Conservation (phyloP, 768 basidiomycete species). For the Ramaria rubella region DNA sequence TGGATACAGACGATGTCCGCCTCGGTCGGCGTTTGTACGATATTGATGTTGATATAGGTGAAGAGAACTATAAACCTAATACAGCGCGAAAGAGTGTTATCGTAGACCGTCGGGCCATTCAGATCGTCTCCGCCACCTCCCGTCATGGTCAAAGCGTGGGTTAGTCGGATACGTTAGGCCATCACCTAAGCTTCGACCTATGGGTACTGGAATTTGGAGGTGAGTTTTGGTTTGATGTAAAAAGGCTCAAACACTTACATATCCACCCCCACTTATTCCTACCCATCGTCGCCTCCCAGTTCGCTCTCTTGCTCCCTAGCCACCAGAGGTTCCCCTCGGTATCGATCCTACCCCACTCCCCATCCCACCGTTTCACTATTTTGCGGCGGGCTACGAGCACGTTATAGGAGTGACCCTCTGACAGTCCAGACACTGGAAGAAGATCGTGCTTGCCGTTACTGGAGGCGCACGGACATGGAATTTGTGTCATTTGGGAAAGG, state of each 20-base stretch:
- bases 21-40: too few species aligned
- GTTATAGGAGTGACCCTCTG: background rate
- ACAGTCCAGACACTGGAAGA: background rate
- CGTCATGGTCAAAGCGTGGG: constrained; percentile 65
- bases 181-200: constrained; percentile 50
- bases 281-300: constrained; percentile 87
- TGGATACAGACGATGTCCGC: too few species aligned
- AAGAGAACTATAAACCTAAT: background rate
- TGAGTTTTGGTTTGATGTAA: background rate
- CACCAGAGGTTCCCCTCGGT: constrained; percentile 87
- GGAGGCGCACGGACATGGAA: constrained; percentile 43
- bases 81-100: constrained; percentile 24
- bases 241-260: constrained; percentile 43
- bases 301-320: constrained; percentile 50
- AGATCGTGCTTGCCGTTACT: background rate
- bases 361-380: constrained; percentile 52
- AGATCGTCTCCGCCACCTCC: constrained; percentile 54
- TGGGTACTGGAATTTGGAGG: constrained; percentile 29
- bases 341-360: constrained; percentile 72
- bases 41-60: too few species aligned
- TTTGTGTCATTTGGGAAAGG: constrained; percentile 40
- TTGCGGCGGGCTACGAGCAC: constrained; percentile 9
- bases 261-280: constrained; percentile 62
- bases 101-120: constrained; percentile 68
- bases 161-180: constrained; percentile 62